phyloP scores from a whole-genome alignment of 345 rosid genomes.

The Noccaea caerulescens region DNA sequence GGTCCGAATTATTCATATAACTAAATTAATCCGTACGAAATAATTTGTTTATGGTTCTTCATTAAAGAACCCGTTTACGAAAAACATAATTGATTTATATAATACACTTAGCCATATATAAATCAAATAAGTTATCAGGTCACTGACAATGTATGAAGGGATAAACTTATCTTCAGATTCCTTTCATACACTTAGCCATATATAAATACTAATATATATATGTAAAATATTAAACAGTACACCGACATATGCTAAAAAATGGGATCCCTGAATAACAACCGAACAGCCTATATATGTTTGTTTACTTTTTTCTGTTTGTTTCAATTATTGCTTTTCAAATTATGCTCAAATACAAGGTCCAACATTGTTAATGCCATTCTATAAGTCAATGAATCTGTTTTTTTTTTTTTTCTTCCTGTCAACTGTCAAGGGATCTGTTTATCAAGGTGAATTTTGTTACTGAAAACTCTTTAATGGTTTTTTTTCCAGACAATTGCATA shows the following conservation, averaged over 20 bases:
- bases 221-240: not conserved
- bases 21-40: not conserved
- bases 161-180: conserved; percentile 21
- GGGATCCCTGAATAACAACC: not conserved
- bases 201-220: not conserved
- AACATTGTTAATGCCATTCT: not conserved
- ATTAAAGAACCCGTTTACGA: too few relatives aligned
- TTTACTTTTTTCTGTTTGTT: not conserved
- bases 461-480: not conserved
- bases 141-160: not conserved
- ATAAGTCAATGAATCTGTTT: conserved; percentile 14
- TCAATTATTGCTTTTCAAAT: not conserved
- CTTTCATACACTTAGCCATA: conserved; percentile 21
- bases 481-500: not conserved
- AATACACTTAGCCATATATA: not conserved
- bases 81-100: too few relatives aligned
- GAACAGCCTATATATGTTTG: not conserved
- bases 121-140: not conserved
- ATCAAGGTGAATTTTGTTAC: not conserved
- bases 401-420: too few relatives aligned
- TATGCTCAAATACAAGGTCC: conserved; percentile 3
- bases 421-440: conserved; percentile 6
- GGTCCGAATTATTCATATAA: not conserved
- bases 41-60: not conserved
- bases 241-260: not conserved